Evolutionary conservation across 2,329 filamentous ascomycete genomes (phyloP).

Genomic region (Ilyonectria robusta): DNA sequence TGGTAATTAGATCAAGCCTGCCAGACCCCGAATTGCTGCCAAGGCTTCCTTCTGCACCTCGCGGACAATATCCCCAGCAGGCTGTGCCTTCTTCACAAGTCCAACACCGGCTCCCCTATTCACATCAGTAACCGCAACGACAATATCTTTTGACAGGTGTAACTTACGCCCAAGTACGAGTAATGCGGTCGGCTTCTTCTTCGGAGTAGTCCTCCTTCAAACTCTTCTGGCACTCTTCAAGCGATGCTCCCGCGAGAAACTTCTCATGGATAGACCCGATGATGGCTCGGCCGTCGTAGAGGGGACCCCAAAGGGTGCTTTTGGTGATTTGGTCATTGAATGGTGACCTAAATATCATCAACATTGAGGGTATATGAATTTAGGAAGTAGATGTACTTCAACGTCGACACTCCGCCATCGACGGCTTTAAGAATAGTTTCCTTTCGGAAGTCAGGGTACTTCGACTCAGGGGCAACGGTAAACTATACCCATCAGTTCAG

Average conservation of each 20-base stretch:
- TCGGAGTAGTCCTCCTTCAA: slow-evolving; percentile 55
- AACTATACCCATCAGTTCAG: slow-evolving; percentile 54
- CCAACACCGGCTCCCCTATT: slow-evolving; percentile 61
- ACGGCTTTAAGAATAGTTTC: slow-evolving; percentile 56
- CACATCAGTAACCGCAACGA: slow-evolving; percentile 21
- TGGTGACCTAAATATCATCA: slow-evolving; percentile 48
- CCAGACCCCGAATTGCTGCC: slow-evolving; percentile 51
- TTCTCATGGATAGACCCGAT: slow-evolving; percentile 57
- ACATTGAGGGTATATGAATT: neutral
- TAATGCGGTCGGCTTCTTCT: slow-evolving; percentile 52
- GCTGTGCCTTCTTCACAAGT: slow-evolving; percentile 57
- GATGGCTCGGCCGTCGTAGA: slow-evolving; percentile 62
- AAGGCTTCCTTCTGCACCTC: slow-evolving; percentile 57
- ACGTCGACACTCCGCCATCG: slow-evolving; percentile 61
- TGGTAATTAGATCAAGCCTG: slow-evolving; percentile 28
- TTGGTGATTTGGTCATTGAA: slow-evolving; percentile 60
- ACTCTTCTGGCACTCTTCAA: slow-evolving; percentile 59
- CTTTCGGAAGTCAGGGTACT: slow-evolving; percentile 58
- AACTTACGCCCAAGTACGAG: slow-evolving; percentile 57
- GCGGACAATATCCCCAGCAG: slow-evolving; percentile 60
- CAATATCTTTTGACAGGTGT: neutral
- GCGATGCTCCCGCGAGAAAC: slow-evolving; percentile 55
- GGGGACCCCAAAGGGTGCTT: slow-evolving; percentile 56
- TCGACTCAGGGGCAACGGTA: slow-evolving; percentile 59
- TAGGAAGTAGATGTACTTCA: slow-evolving; percentile 56